Percentiles rank a stretch among this genome's conserved stretches.
Conservation (phyloP, 768 basidiomycete species). For the Suillus subaureus region DNA sequence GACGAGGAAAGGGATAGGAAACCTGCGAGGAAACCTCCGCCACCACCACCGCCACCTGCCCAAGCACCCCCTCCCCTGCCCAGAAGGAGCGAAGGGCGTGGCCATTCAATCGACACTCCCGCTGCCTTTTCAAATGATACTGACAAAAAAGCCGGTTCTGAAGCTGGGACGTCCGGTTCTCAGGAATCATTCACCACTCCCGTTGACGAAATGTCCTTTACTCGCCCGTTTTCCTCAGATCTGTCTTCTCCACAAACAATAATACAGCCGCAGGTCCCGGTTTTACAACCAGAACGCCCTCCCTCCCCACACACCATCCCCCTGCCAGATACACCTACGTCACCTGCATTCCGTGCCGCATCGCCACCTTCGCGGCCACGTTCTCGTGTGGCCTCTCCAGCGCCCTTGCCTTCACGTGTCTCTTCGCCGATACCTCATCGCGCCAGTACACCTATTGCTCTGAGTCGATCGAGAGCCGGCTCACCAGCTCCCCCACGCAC, state of each 20-base stretch:
- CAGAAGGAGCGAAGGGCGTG: constrained; percentile 46
- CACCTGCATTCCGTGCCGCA: constrained; percentile 28
- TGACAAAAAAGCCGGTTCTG: constrained; percentile 9
- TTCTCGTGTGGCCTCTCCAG: constrained; percentile 31
- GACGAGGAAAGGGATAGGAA: constrained; percentile 27
- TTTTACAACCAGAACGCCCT: constrained; percentile 14
- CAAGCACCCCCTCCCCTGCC: constrained; percentile 52
- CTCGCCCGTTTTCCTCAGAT: constrained; percentile 9
- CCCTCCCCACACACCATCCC: constrained; percentile 24
- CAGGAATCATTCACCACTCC: constrained; percentile 22
- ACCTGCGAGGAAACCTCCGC: constrained; percentile 16
- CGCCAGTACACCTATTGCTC: constrained; percentile 26
- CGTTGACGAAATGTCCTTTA: constrained; percentile 24
- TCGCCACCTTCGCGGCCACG: constrained; percentile 33
- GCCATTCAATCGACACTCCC: constrained; percentile 15
- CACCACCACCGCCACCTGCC: constrained; percentile 27
- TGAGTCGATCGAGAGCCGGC: constrained; percentile 26
- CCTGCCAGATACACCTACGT: constrained; percentile 28
- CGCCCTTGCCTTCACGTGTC: constrained; percentile 9
- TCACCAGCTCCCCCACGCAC: constrained; percentile 24
- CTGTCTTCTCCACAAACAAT: constrained; percentile 13
- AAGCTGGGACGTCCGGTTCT: constrained; percentile 11
- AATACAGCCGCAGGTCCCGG: constrained; percentile 3
- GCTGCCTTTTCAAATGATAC: constrained; percentile 14
- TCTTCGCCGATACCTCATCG: constrained; percentile 33